A percentile compares a stretch with the other conserved stretches of the same genome.
Conservation (phyloP, 805 yeast species). For the Sungouiella thailandica region DNA sequence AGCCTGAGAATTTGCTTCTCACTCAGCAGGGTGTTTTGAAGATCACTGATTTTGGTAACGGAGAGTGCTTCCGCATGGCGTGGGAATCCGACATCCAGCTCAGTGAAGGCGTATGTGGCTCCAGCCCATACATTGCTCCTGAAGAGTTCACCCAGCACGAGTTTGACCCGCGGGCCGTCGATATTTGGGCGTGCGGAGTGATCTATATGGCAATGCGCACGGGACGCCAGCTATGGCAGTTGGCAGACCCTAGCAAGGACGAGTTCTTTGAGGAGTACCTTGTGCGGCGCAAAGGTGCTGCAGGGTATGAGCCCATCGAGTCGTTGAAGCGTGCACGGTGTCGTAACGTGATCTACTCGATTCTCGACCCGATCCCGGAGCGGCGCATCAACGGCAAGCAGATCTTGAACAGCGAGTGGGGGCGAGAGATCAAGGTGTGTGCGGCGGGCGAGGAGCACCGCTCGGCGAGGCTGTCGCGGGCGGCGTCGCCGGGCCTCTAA, state of each 20-base stretch:
- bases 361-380: conserved; percentile 85
- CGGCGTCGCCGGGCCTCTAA: neutral
- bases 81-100: conserved; percentile 72
- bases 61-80: conserved; percentile 79
- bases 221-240: conserved; percentile 88
- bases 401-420: conserved; percentile 92
- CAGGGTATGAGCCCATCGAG: conserved; percentile 92
- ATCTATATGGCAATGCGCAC: conserved; percentile 93
- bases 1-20: conserved; percentile 78
- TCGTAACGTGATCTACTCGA: conserved; percentile 87
- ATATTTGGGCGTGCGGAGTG: conserved; percentile 91
- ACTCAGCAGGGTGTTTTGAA: conserved; percentile 70
- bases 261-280: conserved; percentile 75
- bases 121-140: conserved; percentile 88
- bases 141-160: conserved; percentile 64
- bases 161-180: conserved; percentile 79
- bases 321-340: conserved; percentile 79
- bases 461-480: neutral
- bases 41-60: conserved; percentile 85
- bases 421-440: conserved; percentile 79
- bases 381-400: conserved; percentile 87
- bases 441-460: conserved; percentile 50
- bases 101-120: conserved; percentile 77
- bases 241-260: conserved; percentile 70
- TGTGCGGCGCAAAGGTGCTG: conserved; percentile 70